phyloP scores from a whole-genome alignment of 2,329 filamentous ascomycete species.

The Alternaria sp. region DNA sequence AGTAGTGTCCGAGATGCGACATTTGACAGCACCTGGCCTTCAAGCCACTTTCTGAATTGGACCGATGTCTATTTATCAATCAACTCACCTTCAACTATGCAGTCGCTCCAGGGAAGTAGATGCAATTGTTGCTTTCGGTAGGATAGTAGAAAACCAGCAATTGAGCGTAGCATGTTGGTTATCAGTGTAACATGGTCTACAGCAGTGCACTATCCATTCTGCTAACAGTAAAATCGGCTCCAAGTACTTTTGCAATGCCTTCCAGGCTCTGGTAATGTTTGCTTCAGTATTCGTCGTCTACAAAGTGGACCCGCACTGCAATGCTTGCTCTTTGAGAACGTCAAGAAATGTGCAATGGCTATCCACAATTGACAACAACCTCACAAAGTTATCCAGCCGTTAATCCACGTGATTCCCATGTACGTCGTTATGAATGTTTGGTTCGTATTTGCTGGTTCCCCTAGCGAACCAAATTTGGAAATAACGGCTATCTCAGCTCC shows the following conservation, averaged over 20 bases:
- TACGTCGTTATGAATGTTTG: not conserved
- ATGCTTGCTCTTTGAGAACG: not conserved
- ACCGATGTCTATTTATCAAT: not conserved
- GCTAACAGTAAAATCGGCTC: not conserved
- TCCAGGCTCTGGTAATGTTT: not conserved
- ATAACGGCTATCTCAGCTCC: slow-evolving; percentile 1
- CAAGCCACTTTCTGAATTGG: not conserved
- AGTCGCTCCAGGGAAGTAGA: not conserved
- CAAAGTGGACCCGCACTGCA: not conserved
- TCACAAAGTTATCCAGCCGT: not conserved
- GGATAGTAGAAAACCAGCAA: not conserved
- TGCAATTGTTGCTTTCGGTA: not conserved
- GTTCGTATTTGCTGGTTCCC: slow-evolving; percentile 3
- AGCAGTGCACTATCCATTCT: not conserved
- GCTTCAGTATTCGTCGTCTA: not conserved
- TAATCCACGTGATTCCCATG: not conserved
- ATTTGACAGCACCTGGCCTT: not conserved
- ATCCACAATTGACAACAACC: not conserved
- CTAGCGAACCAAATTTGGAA: slow-evolving; percentile 10
- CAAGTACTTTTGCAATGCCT: not conserved
- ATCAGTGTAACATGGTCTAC: not conserved
- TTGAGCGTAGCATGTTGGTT: not conserved
- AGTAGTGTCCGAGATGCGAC: slow-evolving; percentile 2
- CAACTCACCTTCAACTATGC: not conserved
- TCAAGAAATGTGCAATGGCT: not conserved